These are phyloP conservation scores for Arthrinium phaeospermum DNA, from an alignment of 2,329 filamentous ascomycete species.

Conservation along the genomic window DNA sequence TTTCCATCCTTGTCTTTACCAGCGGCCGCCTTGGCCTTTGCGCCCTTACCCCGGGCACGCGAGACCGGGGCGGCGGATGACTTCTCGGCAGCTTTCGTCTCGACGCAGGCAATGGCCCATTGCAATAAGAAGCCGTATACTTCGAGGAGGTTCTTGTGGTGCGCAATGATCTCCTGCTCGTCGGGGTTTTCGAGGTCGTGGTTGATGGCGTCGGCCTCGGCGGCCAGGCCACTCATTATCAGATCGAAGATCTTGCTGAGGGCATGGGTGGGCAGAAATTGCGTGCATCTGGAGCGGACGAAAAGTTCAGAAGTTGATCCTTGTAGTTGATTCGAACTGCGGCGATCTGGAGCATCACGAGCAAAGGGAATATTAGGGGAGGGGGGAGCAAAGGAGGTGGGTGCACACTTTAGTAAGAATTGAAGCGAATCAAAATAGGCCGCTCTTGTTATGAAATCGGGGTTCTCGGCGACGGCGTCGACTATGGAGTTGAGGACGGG, in stretches of 20 bases:
- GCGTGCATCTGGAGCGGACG: conserved; percentile 75
- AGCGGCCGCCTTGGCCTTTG: conserved; percentile 73
- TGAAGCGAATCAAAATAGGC: conserved; percentile 90
- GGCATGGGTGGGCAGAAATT: conserved; percentile 78
- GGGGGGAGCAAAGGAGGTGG: conserved; percentile 52
- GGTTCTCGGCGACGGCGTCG: conserved; percentile 89
- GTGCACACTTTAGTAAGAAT: conserved; percentile 93
- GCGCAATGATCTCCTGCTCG: conserved; percentile 83
- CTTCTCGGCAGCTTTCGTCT: conserved; percentile 92
- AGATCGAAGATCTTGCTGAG: conserved; percentile 94
- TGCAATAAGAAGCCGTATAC: conserved; percentile 93
- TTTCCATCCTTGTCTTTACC: conserved; percentile 69
- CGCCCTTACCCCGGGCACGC: conserved; percentile 76
- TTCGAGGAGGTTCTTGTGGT: conserved; percentile 91
- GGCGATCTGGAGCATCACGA: conserved; percentile 22
- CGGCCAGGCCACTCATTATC: conserved; percentile 81
- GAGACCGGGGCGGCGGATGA: conserved; percentile 73
- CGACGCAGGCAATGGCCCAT: conserved; percentile 94
- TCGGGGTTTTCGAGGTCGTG: conserved; percentile 84
- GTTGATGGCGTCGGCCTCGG: conserved; percentile 85
- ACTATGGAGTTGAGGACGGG: conserved; percentile 88
- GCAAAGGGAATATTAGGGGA: conserved; percentile 28
- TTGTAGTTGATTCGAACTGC: conserved; percentile 34
- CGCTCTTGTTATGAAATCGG: conserved; percentile 82
- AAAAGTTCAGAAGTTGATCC: conserved; percentile 67